Evolutionary conservation across 305 asterid species (phyloP).

Genomic region (Fraxinus paxiana): DNA sequence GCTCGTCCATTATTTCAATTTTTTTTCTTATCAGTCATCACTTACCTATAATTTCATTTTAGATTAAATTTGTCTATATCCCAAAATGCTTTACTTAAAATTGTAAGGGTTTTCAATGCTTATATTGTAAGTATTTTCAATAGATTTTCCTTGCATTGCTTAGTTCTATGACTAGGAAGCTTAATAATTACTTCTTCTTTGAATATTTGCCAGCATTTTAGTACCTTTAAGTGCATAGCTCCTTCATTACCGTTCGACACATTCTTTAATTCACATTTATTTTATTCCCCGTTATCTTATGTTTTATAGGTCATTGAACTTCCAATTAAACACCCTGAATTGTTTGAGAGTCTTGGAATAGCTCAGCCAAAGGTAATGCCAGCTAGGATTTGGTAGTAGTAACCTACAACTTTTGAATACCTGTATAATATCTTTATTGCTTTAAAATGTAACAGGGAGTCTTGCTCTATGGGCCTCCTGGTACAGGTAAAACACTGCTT

Average conservation of each 20-base stretch:
- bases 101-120: not conserved
- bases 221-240: not conserved
- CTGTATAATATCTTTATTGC: slow-evolving; percentile 14
- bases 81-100: not conserved
- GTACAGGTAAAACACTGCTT: slow-evolving; percentile 88
- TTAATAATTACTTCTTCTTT: not conserved
- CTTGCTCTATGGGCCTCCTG: slow-evolving; percentile 92
- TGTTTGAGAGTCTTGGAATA: slow-evolving; percentile 96
- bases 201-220: not conserved
- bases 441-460: slow-evolving; percentile 58
- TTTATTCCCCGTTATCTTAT: slow-evolving; percentile 12
- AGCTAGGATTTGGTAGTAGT: not conserved
- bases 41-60: not conserved
- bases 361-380: slow-evolving; percentile 89
- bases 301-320: slow-evolving; percentile 85
- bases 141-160: not conserved
- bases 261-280: slow-evolving; percentile 1
- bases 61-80: not conserved
- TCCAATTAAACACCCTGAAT: slow-evolving; percentile 94
- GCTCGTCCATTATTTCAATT: not conserved
- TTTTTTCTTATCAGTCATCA: not conserved
- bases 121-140: not conserved
- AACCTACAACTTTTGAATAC: not conserved
- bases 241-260: not conserved
- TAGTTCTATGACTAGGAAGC: not conserved